These are phyloP conservation scores for Phoma sp. DNA, from an alignment of 2,329 filamentous ascomycete genomes.

Conservation along the genomic window DNA sequence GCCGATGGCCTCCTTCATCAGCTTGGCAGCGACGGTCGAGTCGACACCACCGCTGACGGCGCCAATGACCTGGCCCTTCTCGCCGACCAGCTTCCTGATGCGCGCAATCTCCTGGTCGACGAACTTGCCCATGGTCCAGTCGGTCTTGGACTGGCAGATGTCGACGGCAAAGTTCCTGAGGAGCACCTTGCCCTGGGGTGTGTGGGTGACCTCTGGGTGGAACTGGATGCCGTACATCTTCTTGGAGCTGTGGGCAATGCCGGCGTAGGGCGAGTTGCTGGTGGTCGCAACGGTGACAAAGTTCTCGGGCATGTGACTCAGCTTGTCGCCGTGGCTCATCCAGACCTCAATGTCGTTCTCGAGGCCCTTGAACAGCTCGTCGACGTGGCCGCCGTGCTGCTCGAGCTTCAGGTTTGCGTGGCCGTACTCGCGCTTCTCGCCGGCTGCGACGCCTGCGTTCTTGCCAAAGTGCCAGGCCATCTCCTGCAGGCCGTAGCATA, in stretches of 20 bases:
- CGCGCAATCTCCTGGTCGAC: conserved; percentile 79
- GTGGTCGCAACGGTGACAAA: conserved; percentile 80
- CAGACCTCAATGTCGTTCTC: conserved; percentile 75
- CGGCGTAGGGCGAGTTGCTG: conserved; percentile 78
- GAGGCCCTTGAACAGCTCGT: conserved; percentile 79
- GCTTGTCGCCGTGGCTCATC: conserved; percentile 93
- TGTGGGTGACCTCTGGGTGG: conserved; percentile 85
- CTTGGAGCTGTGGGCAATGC: conserved; percentile 74
- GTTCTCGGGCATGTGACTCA: conserved; percentile 73
- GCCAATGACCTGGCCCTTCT: conserved; percentile 81
- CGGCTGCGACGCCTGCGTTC: conserved; percentile 68
- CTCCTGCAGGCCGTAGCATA: conserved; percentile 74
- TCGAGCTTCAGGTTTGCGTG: conserved; percentile 71
- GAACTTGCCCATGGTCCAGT: conserved; percentile 90
- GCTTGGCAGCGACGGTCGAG: conserved; percentile 82
- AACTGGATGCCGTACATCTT: conserved; percentile 86
- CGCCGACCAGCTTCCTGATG: conserved; percentile 83
- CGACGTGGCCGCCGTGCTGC: conserved; percentile 66
- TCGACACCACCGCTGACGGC: conserved; percentile 87
- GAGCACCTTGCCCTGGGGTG: conserved; percentile 71
- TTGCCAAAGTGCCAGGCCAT: conserved; percentile 74
- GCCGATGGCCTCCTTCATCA: conserved; percentile 87
- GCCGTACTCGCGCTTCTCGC: conserved; percentile 74
- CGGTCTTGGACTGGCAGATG: conserved; percentile 77
- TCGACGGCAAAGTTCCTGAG: conserved; percentile 83